phyloP scores from a whole-genome alignment of 768 basidiomycete species.

The Vararia minispora region DNA sequence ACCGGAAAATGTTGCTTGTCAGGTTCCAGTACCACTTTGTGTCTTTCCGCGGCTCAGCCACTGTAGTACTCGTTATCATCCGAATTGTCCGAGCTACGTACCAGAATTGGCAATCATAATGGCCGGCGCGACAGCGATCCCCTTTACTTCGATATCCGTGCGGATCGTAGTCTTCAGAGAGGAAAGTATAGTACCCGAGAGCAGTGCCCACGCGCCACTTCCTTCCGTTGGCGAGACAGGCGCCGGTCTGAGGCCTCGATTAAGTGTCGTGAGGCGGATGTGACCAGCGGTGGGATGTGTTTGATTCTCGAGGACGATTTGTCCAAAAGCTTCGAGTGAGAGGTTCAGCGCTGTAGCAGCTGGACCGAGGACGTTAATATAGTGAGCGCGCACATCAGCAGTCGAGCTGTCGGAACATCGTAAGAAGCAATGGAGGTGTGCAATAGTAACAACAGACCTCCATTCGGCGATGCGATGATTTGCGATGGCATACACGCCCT shows the following conservation, averaged over 20 bases:
- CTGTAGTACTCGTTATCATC: background rate
- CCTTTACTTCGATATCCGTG: slow-evolving; percentile 17
- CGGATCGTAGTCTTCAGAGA: slow-evolving; percentile 24
- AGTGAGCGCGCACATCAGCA: slow-evolving; percentile 19
- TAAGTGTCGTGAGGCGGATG: slow-evolving; percentile 26
- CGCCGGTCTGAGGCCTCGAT: slow-evolving; percentile 29
- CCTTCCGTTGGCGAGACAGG: slow-evolving; percentile 29
- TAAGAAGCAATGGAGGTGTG: slow-evolving; percentile 8
- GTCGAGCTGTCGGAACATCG: slow-evolving; percentile 17
- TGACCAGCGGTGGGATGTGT: slow-evolving; percentile 14
- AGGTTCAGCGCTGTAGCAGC: slow-evolving; percentile 28
- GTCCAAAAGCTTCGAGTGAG: slow-evolving; percentile 31
- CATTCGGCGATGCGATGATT: slow-evolving; percentile 19
- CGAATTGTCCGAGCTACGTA: too few relatives aligned
- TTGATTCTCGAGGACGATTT: too few relatives aligned
- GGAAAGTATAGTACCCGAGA: slow-evolving; percentile 37
- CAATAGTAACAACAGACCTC: slow-evolving; percentile 13
- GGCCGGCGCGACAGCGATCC: slow-evolving; percentile 28
- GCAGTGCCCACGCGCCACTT: slow-evolving; percentile 25
- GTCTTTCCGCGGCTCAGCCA: slow-evolving; percentile 22
- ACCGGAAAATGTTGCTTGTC: slow-evolving; percentile 36
- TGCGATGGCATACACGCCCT: slow-evolving; percentile 19
- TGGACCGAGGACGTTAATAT: slow-evolving; percentile 18
- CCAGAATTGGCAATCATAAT: slow-evolving; percentile 25
- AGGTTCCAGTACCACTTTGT: slow-evolving; percentile 35